Evolutionary conservation across 2,329 filamentous ascomycete species (phyloP), one percentile per base, ranked within the genome.

Genomic region (Penicillium rolfsii): DNA sequence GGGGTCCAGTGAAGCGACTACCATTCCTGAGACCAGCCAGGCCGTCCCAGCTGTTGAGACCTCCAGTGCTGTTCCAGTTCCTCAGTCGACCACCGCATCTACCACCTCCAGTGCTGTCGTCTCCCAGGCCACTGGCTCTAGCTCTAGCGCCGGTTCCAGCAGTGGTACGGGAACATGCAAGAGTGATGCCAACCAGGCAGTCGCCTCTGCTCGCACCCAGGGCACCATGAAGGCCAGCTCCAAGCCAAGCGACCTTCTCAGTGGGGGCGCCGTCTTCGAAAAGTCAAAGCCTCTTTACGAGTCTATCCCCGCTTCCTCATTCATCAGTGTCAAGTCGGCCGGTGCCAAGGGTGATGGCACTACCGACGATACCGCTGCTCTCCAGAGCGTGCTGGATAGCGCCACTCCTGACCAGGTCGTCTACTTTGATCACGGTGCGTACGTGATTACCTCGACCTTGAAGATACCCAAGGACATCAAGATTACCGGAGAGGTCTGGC

Each of bases 401-500:
- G 86, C 87, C 45, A 83, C 83, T 16, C 74, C 70, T 2, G 86
- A 86, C 65, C 81, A 87, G 67, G 80, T 89, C 52, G 81, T 88
- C 19, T 88, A 86, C 76, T 87, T 87, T 69, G 86, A 88, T 66
- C 85, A 88, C 67, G 87, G 86, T 60, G 83, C 84, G 26, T 89
- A 89, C 72, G 71, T 87, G 36, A 80, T 89, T 72, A 85, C 81
- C 26, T 79, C 84, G 62, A 89, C 87, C 5, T 77, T 89, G 71
- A 82, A 80, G 57, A 80, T 89, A 2, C 86, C 86, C 60, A 90
- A 89, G 81, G 85, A 92, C 71, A 87, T 94, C 80, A 90, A 89
- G 79, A 93, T 98, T 73, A 91, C 91, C 7, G 94, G 94, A 70
- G 93, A 97, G 79, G 88, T 96, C 73, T 97, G 91, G 91, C 89